These are phyloP conservation scores for Cutaneotrichosporon sp. DNA, from an alignment of 1,284 basidiomycete genomes.

Conservation along the genomic window DNA sequence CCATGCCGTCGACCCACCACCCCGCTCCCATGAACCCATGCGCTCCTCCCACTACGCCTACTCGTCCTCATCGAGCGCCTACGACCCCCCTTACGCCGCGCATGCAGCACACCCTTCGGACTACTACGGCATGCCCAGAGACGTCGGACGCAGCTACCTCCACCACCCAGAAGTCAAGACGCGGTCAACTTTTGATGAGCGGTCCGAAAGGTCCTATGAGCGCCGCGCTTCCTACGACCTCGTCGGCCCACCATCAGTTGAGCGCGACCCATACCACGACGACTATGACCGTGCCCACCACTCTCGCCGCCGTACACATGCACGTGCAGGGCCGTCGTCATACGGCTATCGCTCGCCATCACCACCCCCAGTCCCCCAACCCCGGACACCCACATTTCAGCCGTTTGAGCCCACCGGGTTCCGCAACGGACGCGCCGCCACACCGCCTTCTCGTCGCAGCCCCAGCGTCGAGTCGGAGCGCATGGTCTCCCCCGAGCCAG, in stretches of 20 bases:
- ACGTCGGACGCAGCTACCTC: constrained; percentile 18
- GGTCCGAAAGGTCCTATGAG: constrained; percentile 4
- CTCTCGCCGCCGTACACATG: not conserved
- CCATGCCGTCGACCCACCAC: not conserved
- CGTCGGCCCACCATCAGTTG: not conserved
- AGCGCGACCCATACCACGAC: not conserved
- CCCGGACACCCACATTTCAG: constrained; percentile 5
- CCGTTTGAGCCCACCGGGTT: constrained; percentile 10
- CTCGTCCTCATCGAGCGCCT: not conserved
- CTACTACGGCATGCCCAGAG: constrained; percentile 14
- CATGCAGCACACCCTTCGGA: constrained; percentile 2
- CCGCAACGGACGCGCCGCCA: not conserved
- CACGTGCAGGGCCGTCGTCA: constrained; percentile 1
- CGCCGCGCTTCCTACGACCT: constrained; percentile 8
- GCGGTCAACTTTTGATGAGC: constrained; percentile 6
- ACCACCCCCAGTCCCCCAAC: constrained; percentile 1
- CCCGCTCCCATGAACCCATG: constrained; percentile 2
- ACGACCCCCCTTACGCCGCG: constrained; percentile 2
- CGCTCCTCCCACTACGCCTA: constrained; percentile 5
- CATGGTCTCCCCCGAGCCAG: constrained; percentile 4
- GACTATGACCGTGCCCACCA: constrained; percentile 2
- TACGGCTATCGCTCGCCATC: constrained; percentile 9
- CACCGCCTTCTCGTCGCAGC: not conserved
- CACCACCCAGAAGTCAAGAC: constrained; percentile 9
- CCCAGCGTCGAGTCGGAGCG: constrained; percentile 4